Evolutionary conservation across 192 early-diverging fungal genomes (phyloP).

Genomic region (Entophlyctis luteolus): DNA sequence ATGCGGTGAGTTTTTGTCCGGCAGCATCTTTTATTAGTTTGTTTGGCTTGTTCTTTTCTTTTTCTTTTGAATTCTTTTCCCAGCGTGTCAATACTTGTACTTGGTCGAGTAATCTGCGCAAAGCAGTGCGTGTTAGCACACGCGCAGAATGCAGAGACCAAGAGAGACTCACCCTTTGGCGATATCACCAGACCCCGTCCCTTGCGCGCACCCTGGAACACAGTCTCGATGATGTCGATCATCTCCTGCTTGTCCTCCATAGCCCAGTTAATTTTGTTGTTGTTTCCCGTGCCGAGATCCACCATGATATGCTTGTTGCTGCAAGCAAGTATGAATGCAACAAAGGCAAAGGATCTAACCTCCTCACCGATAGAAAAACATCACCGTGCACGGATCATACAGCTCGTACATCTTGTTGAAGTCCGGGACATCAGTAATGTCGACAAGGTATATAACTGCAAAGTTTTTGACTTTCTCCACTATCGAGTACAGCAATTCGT

Average conservation of each 20-base stretch:
- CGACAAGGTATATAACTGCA: conserved; percentile 94
- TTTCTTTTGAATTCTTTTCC: too few species aligned
- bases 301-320: conserved; percentile 98
- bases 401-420: conserved; percentile 46
- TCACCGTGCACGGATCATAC: conserved; percentile 95
- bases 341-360: conserved; percentile 44
- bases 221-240: conserved; percentile 79
- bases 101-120: conserved; percentile 83
- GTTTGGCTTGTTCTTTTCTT: too few species aligned
- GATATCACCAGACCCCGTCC: conserved; percentile 96
- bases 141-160: conserved; percentile 38
- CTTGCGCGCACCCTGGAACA: conserved; percentile 92
- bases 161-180: conserved; percentile 57
- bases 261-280: conserved; percentile 99
- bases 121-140: neutral
- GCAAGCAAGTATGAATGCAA: conserved; percentile 52
- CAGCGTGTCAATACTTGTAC: conserved; percentile 96
- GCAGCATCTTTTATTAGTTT: too few species aligned
- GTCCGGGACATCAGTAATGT: conserved; percentile 89
- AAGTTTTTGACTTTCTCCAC: conserved; percentile 98
- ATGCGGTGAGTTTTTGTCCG: too few species aligned
- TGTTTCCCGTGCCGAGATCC: conserved; percentile 98
- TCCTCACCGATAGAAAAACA: conserved; percentile 90
- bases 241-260: conserved; percentile 92
- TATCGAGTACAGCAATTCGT: conserved; percentile 88